Base-by-base conservation (phyloP, 1,284 basidiomycete genomes). In the Puccinia coronata region DNA sequence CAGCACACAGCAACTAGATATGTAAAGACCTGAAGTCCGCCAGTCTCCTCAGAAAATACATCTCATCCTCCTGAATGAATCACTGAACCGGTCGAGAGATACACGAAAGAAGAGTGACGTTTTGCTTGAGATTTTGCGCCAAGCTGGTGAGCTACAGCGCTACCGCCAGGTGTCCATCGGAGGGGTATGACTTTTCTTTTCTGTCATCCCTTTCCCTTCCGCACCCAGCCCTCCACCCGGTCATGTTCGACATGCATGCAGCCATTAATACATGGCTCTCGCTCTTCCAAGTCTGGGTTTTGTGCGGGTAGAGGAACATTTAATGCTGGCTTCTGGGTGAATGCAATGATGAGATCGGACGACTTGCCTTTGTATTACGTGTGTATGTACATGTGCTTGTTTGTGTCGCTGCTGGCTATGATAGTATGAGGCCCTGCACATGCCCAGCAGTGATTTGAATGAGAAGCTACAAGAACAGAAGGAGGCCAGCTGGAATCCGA, bases 401-500 rank as follows among this genome's bases (percentile, higher is more conserved):
- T 57, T 57, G 25, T 31, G 55, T 57, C 11, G n/a, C 55, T 57
- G 25, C 55, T 57, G 55, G 25, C n/a, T n/a, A n/a, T n/a, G n/a
- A n/a, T n/a, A n/a, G n/a, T n/a, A n/a, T 20, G 9, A 28, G 55
- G 55, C 55, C 55, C 55, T 57, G 28, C 55, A 57, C 55, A 31
- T 31, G 55, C 11, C 55, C 55, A 31, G 55, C 25, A 57, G 55
- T 57, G 25, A 57, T 57, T 57, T 25, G 28, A 53, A 53, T 23
- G n/a, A 23, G 51, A 53, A 53, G 18, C 16, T 23, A 57, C 55
- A 31, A 57, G 55, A 57, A 57, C n/a, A 57, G 55, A 57, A 57
- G 55, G 55, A 57, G 55, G 55, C 55, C 55, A 28, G 55, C 55
- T 6, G 55, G 55, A 57, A 57, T 57, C 55, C 55, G 55, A 57